Conservation (phyloP, 176 grass and related monocot species). For the Oryza glumipatula region DNA sequence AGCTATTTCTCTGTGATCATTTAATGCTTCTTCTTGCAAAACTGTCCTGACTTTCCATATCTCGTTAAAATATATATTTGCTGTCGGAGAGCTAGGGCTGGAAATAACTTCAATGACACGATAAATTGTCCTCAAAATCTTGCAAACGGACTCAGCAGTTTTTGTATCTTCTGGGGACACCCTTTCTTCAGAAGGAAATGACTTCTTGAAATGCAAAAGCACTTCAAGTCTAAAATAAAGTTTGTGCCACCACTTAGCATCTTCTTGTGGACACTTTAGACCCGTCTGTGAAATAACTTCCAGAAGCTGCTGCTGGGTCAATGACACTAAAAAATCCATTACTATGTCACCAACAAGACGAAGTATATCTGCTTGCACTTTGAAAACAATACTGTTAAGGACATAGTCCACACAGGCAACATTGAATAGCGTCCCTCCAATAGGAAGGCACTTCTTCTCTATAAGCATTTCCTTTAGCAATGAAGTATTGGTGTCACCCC, state of each 20-base stretch:
- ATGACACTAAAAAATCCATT: slow-evolving; percentile 42
- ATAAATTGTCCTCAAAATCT: slow-evolving; percentile 58
- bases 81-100: slow-evolving; percentile 34
- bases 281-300: slow-evolving; percentile 56
- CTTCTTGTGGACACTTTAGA: slow-evolving; percentile 56
- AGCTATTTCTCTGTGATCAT: slow-evolving; percentile 26
- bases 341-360: slow-evolving; percentile 47
- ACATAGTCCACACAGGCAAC: slow-evolving; percentile 52
- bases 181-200: slow-evolving; percentile 53
- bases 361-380: slow-evolving; percentile 52
- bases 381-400: slow-evolving; percentile 52
- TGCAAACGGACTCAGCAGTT: slow-evolving; percentile 51
- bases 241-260: slow-evolving; percentile 63
- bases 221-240: slow-evolving; percentile 59
- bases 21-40: slow-evolving; percentile 61
- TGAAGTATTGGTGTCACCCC: slow-evolving; percentile 34
- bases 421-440: slow-evolving; percentile 47
- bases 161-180: slow-evolving; percentile 38
- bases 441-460: slow-evolving; percentile 51
- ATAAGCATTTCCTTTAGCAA: slow-evolving; percentile 51
- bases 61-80: slow-evolving; percentile 61
- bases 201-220: slow-evolving; percentile 56
- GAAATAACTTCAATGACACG: slow-evolving; percentile 54
- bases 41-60: slow-evolving; percentile 60
- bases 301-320: slow-evolving; percentile 42